phyloP scores from a whole-genome alignment of 164 flowering plant genomes.

The Vitis labrusca region DNA sequence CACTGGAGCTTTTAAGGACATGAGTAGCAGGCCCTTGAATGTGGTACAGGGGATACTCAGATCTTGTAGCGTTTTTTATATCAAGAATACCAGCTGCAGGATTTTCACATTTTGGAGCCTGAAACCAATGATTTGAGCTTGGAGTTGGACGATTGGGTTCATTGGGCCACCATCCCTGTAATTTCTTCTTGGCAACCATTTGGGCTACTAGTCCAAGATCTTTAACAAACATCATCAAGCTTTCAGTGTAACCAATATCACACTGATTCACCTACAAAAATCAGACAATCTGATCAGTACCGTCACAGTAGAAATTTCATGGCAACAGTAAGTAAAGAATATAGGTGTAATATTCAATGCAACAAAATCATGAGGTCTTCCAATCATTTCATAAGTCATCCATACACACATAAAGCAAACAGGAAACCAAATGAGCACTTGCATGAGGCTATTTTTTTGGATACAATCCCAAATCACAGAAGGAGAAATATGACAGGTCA shows the following conservation, averaged over 20 bases:
- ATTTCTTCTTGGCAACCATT: slow-evolving; percentile 46
- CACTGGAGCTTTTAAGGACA: not conserved
- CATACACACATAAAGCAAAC: not conserved
- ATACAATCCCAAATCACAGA: no score
- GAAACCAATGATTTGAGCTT: slow-evolving; percentile 7
- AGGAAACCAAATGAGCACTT: not conserved
- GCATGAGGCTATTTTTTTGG: no score
- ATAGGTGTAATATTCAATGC: not conserved
- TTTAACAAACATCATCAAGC: slow-evolving; percentile 52
- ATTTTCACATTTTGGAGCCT: slow-evolving; percentile 6
- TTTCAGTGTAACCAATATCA: slow-evolving; percentile 43
- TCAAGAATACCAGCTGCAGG: slow-evolving; percentile 1
- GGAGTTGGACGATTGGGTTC: not conserved
- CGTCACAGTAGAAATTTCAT: not conserved
- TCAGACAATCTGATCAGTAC: not conserved
- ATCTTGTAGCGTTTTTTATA: not conserved
- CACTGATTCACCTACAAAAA: slow-evolving; percentile 38
- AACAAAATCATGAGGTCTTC: not conserved
- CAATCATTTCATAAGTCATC: not conserved
- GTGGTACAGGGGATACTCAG: slow-evolving; percentile 9
- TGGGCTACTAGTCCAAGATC: slow-evolving; percentile 68
- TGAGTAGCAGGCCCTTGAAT: not conserved
- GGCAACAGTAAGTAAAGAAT: not conserved
- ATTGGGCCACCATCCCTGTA: slow-evolving; percentile 16
- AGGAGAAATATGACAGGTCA: no score